Evolutionary conservation across 2,329 filamentous ascomycete genomes (phyloP), one percentile per base, ranked within the genome.

Genomic region (Diaporthe ampelina): DNA sequence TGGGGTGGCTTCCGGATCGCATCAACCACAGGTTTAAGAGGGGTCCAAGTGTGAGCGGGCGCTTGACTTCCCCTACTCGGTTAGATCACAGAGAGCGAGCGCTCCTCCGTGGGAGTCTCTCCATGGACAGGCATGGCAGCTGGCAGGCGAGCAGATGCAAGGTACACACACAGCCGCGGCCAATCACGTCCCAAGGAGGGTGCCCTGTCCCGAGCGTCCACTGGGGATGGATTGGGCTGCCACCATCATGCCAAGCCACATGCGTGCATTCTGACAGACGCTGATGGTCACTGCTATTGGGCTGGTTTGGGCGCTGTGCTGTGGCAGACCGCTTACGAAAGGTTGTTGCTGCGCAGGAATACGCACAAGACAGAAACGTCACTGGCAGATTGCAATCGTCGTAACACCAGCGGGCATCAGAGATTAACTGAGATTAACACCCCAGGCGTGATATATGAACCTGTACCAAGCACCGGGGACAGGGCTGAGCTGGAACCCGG

Each of bases 51-150:
- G 29, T n/a, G 29, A 32, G 61, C 29, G 61, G 43, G 61, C 61
- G 63, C 63, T 67, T 67, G 63, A 67, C 63, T 67, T 37, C 63
- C 63, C 45, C 9, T 52, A 67, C 43, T 52, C 24, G 63, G 63
- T 52, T 67, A 67, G 63, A 37, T 52, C 35, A 4, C 29, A 65
- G 21, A 50, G 43, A 6, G 43, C 26, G 43, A 65, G 13, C 13
- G 48, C 48, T 13, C n/a, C 48, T 52, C n/a, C 48, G n/a, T 52
- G 48, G n/a, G 48, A 52, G n/a, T 24, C 48, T 26, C 9, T 21
- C 43, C 50, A 29, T 35, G 61, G 61, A 65, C 59, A 65, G 40
- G 26, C 26, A 48, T 65, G 63, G 48, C 48, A 54, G 21, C 45
- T 37, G 61, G 26, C 45, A 45, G 29, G 29, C 43, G 29, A 50